These are phyloP conservation scores for Tylopilus rubrobrunneus DNA, from an alignment of 768 basidiomycete genomes.

Conservation along the genomic window DNA sequence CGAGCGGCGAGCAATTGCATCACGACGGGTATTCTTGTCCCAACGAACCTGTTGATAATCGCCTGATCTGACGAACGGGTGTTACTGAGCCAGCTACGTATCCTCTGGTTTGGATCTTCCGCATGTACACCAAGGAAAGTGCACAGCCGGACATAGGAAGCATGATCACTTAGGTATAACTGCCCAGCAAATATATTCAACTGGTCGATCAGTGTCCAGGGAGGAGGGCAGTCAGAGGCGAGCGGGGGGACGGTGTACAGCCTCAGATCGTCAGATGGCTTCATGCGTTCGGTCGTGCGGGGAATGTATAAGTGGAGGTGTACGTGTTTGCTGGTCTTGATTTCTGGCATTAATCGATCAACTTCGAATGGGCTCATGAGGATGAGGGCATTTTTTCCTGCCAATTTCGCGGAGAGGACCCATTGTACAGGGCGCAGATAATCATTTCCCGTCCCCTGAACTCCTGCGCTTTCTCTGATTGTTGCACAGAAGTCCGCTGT, in stretches of 20 bases:
- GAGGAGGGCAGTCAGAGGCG: neutral
- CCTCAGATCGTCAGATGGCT: neutral
- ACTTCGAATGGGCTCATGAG: neutral
- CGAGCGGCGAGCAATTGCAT: neutral
- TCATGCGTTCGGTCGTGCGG: neutral
- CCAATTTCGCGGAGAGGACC: neutral
- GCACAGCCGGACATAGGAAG: neutral
- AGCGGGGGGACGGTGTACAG: neutral
- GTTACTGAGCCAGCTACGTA: neutral
- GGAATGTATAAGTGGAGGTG: neutral
- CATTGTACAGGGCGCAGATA: neutral
- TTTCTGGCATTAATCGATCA: neutral
- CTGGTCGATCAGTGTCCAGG: neutral
- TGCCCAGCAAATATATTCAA: neutral
- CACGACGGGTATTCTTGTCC: neutral
- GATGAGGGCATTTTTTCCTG: neutral
- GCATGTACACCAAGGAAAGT: neutral
- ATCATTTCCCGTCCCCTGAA: neutral
- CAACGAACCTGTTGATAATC: neutral
- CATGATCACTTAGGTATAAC: neutral
- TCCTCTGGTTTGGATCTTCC: neutral
- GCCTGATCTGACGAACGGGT: neutral
- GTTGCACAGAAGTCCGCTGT: neutral
- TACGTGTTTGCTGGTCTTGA: neutral
- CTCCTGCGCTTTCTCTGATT: neutral